A percentile compares a stretch with the other conserved stretches of the same genome.
Evolutionary conservation across 208 protist species (phyloP).

Genomic region (Acanthamoeba sp.): DNA sequence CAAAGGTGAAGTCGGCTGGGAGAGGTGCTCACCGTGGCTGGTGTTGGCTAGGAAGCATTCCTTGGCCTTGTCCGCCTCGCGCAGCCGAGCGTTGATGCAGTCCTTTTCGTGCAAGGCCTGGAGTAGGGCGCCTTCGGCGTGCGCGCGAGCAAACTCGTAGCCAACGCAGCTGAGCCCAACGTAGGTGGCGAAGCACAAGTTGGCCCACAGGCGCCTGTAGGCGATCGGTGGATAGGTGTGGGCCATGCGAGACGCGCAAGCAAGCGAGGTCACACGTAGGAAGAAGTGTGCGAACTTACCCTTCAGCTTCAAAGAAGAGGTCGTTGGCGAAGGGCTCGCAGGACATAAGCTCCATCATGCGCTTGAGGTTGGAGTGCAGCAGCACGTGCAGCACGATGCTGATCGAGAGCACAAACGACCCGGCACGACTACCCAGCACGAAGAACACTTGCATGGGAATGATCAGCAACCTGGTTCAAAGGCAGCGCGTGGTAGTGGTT

Average conservation of each 20-base stretch:
- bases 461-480: neutral
- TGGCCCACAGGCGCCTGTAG: neutral
- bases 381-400: neutral
- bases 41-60: constrained; percentile 48
- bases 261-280: neutral
- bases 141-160: neutral
- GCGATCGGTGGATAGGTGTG: neutral
- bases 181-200: neutral
- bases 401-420: neutral
- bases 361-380: neutral
- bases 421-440: neutral
- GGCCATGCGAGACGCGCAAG: neutral
- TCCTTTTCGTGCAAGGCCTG: constrained; percentile 33
- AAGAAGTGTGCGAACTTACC: neutral
- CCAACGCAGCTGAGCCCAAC: neutral
- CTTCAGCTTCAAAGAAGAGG: neutral
- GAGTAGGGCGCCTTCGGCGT: neutral
- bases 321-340: neutral
- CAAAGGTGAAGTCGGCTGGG: no score
- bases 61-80: constrained; percentile 40
- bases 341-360: neutral
- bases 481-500: no score
- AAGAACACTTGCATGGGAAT: constrained; percentile 39
- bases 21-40: neutral
- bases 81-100: neutral